Percentiles rank a stretch among this genome's conserved stretches.
phyloP scores from a whole-genome alignment of 208 protist genomes.

The Porcisia hertigi region DNA sequence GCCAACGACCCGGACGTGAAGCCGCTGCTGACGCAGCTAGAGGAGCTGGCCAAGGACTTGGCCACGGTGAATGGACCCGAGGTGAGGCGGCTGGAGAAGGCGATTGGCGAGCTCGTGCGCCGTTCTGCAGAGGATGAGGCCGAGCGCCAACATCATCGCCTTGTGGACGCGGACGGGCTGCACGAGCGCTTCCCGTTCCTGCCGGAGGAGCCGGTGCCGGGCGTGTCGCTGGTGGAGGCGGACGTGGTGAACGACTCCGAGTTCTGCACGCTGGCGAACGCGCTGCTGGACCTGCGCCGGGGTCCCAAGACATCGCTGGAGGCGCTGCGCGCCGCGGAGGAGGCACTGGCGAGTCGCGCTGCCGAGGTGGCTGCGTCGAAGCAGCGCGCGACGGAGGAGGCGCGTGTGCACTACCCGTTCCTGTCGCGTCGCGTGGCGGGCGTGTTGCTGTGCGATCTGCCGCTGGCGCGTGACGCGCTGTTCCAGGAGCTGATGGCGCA shows the following conservation, averaged over 20 bases:
- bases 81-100: conserved; percentile 45
- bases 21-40: conserved; percentile 32
- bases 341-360: no score
- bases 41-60: conserved; percentile 35
- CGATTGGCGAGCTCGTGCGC: conserved; percentile 30
- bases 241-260: conserved; percentile 40
- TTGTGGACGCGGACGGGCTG: conserved; percentile 32
- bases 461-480: no score
- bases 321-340: no score
- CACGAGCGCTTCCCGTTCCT: conserved; percentile 35
- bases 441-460: no score
- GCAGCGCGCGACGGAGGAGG: no score
- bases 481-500: no score
- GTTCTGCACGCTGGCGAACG: conserved; percentile 46
- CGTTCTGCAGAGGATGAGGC: conserved; percentile 43
- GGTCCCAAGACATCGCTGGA: conserved; percentile 14
- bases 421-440: no score
- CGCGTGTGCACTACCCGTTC: no score
- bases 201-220: conserved; percentile 16
- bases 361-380: no score
- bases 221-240: conserved; percentile 35
- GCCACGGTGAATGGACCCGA: conserved; percentile 24
- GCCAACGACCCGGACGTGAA: conserved; percentile 23
- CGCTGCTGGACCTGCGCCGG: conserved; percentile 33
- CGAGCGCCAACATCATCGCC: conserved; percentile 14